These are phyloP conservation scores for Plasmodium fragile DNA, from an alignment of 169 alveolate genomes.

Conservation along the genomic window DNA sequence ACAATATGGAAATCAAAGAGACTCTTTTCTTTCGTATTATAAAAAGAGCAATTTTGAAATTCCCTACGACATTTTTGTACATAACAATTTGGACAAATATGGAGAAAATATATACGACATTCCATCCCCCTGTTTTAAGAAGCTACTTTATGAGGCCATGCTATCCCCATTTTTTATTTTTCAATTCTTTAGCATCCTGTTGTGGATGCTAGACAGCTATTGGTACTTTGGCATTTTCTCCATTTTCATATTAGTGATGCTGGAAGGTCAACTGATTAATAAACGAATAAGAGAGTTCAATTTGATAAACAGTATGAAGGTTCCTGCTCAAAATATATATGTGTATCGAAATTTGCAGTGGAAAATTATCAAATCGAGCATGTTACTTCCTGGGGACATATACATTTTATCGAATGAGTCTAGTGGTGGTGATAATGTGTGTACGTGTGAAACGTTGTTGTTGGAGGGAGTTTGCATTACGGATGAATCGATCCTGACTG, in stretches of 20 bases:
- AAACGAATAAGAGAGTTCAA: constrained; percentile 87
- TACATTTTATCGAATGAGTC: constrained; percentile 77
- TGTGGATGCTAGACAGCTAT: constrained; percentile 98
- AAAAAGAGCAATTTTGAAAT: constrained; percentile 53
- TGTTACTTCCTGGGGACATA: constrained; percentile 96
- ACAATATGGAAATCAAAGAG: not conserved
- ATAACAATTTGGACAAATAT: constrained; percentile 80
- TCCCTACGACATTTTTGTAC: constrained; percentile 67
- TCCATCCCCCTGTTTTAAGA: constrained; percentile 93
- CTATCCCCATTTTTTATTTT: constrained; percentile 97
- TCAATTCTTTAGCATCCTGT: constrained; percentile 94
- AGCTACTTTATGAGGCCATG: constrained; percentile 94
- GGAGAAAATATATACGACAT: constrained; percentile 94
- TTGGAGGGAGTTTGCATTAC: constrained; percentile 83
- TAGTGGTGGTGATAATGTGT: constrained; percentile 65
- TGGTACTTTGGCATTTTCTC: constrained; percentile 95
- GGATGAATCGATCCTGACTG: constrained; percentile 91
- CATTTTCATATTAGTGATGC: constrained; percentile 88
- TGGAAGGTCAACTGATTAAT: constrained; percentile 89
- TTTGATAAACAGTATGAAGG: constrained; percentile 90
- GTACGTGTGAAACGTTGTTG: constrained; percentile 71
- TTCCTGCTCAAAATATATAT: constrained; percentile 89
- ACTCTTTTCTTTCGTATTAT: constrained; percentile 1
- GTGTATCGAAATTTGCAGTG: constrained; percentile 93
- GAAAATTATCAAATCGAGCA: constrained; percentile 89